Evolutionary conservation across 1,139 yeast species (phyloP), one percentile per base, ranked within the genome.

Genomic region (Yamadazyma oceani): DNA sequence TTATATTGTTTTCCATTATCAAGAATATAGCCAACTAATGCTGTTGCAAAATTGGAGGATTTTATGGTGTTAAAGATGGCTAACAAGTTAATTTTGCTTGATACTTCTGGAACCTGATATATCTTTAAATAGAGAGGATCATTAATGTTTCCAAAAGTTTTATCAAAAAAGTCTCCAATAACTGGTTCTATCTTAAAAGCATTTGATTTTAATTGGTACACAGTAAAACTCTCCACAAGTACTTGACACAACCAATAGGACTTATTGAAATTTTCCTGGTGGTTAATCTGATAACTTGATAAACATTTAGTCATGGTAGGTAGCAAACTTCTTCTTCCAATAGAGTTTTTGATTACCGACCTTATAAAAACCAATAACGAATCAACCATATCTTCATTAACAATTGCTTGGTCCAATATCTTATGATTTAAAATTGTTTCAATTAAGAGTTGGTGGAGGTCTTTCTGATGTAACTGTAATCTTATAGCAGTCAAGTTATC

Each of bases 241-340:
- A 82, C 49, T n/a, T 69, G 66, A 2, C 75, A 68, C 1, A 85
- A 46, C 87, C 94, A 85, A 0, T 42, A 30, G 10, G 70, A 56
- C 11, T 58, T 52, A 30, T 69, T 75, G 45, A 80, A 74, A 2
- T 43, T 42, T 0, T 45, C 47, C 0, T 55, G 45, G 21, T 58
- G 39, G 1, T 49, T 42, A 2, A 66, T 40, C 48, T 77, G 82
- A 42, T 63, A 73, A 3, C 57, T 52, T 3, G 71, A 64, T 9
- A 84, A 44, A 15, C 62, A 52, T 22, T 55, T 55, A 3, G 85
- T 68, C 17, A 88, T 57, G 0, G 71, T 52, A 0, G 96, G 92
- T 19, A 87, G 61, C 11, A 89, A 61, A 10, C 85, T 72, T 48
- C 95, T 75, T 58, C 96, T 75, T 0, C 86, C 82, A 38, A 59